These are phyloP conservation scores for Cylindrotheca closterium DNA, from an alignment of 108 stramenopile genomes.

Conservation along the genomic window DNA sequence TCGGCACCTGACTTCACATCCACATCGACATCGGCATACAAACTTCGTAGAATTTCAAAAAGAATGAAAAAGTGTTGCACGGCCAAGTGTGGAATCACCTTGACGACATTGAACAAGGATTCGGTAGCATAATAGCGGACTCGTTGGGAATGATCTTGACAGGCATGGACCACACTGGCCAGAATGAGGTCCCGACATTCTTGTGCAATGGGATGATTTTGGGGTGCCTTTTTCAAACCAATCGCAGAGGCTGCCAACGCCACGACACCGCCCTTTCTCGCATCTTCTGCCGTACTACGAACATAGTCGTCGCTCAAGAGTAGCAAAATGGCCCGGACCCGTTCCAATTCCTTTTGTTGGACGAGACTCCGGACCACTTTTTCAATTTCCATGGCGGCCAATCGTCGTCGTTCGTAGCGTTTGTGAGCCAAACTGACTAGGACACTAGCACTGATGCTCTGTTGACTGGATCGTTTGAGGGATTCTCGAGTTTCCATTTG, in stretches of 20 bases:
- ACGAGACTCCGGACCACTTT: slow-evolving; percentile 79
- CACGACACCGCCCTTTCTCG: slow-evolving; percentile 86
- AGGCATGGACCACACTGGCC: slow-evolving; percentile 85
- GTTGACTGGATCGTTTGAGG: slow-evolving; percentile 78
- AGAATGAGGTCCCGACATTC: slow-evolving; percentile 79
- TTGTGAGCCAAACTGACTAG: slow-evolving; percentile 88
- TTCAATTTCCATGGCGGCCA: slow-evolving; percentile 92
- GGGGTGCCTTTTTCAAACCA: slow-evolving; percentile 81
- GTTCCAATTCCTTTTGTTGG: slow-evolving; percentile 64
- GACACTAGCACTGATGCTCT: slow-evolving; percentile 78
- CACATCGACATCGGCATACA: slow-evolving; percentile 83
- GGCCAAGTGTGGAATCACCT: slow-evolving; percentile 74
- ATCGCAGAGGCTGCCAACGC: slow-evolving; percentile 86
- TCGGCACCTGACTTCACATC: slow-evolving; percentile 82
- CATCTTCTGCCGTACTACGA: slow-evolving; percentile 82
- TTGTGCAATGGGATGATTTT: slow-evolving; percentile 19
- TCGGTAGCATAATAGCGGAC: slow-evolving; percentile 90
- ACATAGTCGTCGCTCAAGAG: slow-evolving; percentile 86
- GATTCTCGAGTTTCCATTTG: slow-evolving; percentile 61
- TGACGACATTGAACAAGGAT: slow-evolving; percentile 84
- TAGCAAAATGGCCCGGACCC: slow-evolving; percentile 77
- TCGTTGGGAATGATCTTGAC: slow-evolving; percentile 87
- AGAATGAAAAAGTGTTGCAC: slow-evolving; percentile 88
- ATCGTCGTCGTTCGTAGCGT: slow-evolving; percentile 81
- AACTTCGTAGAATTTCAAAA: slow-evolving; percentile 78